Evolutionary conservation across 108 stramenopile genomes (phyloP), one percentile per base, ranked within the genome.

Genomic region (Epithemia pelagica): DNA sequence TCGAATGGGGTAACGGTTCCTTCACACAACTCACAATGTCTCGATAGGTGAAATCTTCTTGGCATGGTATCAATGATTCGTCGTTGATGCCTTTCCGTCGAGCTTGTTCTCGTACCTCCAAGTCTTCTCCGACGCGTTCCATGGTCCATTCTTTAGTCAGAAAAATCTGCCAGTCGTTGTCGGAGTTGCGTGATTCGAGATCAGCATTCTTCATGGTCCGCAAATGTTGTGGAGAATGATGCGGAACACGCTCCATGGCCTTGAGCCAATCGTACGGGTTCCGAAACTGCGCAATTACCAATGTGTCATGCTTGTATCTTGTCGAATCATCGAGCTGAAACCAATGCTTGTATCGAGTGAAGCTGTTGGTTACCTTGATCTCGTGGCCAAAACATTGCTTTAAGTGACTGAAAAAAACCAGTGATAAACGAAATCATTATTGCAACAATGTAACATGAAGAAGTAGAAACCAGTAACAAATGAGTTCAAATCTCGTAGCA

Each of bases 301-400:
- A 66, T 0, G 89, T 89, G 54, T 89, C 72, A 29, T 84, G 66
- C 30, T 76, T 66, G 61, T 82, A 74, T 59, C 76, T 59, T 60
- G 71, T 59, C 62, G 63, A 57, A 57, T 75, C 71, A 18, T 60
- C 59, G 63, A 72, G 76, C 65, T 86, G 84, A 30, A 81, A 82
- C 92, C 92, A 94, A 58, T 94, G 92, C 70, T 94, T 94, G 74
- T 94, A 94, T 2, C 92, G 81, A 27, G 89, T 82, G 31, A 93
- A 65, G 8, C 76, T 73, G 54, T 82, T 72, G 24, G 65, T 79
- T 24, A 80, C 79, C 22, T 74, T 77, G 55, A 86, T 27, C 26
- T 79, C 71, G 51, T 83, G 69, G 60, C 81, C 78, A 71, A 86
- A 86, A 70, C 82, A 86, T 61, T 71, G 33, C 2, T 61, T 60